Base-by-base conservation (phyloP, 148 eudicot species). In the Vaccinium corymbosum region DNA sequence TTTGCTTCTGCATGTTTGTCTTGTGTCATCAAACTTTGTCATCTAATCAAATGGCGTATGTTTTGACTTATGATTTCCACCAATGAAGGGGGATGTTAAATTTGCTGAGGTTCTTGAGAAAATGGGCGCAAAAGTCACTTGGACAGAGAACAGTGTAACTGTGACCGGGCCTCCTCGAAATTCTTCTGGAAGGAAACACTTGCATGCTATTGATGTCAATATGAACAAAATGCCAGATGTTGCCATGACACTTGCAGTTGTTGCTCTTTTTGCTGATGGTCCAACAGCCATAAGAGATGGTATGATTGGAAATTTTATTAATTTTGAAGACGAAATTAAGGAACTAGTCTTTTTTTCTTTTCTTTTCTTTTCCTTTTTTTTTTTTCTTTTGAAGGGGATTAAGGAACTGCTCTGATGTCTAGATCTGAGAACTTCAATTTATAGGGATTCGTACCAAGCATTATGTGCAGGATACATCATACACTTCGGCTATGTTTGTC, bases 221-320 rank as follows among this genome's bases (percentile, higher is more conserved):
- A 97, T 97, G 99, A 97, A 97, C 93, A 97, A 97, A 88, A 97
- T 94, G 99, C 99, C 98, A 61, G 99, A 95, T 89, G 99, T 95
- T 62, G 99, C 99, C 56, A 97, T 97, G 99, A 97, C 99, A 51
- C 94, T 97, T 72, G 99, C 99, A 46, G 99, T 97, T 20, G 96
- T 94, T 29, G 98, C 99, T 71, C 96, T 95, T 25, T 97, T 88
- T 82, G 98, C 98, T 1, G 98, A 94, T 86, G 98, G 99, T 68
- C 94, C 98, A 79, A 97, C 99, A n/a, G 80, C 96, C 85, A 97
- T 97, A 72, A 94, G 99, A 94, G 99, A 97, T 49, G 99, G 99
- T 97, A 93, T 81, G 89, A 76, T 66, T 62, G 68, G 15, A 1
- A 22, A 76, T 85, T 85, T 38, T 16, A 53, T 35, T 35, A 13